phyloP scores from a whole-genome alignment of 2,329 filamentous ascomycete genomes.

The Cephalotrichum gorgonifer region DNA sequence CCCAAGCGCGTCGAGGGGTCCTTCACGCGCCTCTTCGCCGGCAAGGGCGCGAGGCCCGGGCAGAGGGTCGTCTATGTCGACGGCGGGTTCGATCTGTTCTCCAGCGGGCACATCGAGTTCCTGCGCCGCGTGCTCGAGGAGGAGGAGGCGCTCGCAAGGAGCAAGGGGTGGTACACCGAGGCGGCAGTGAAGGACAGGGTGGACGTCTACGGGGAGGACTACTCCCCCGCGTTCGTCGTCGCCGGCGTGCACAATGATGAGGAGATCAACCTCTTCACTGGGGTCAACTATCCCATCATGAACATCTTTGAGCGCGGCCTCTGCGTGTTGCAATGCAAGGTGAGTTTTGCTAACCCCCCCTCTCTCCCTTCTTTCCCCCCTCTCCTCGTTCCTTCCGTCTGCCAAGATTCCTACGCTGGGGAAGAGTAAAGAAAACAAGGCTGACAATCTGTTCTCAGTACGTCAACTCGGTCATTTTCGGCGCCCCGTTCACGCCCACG shows the following conservation, averaged over 20 bases:
- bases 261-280: slow-evolving; percentile 94
- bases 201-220: slow-evolving; percentile 56
- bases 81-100: slow-evolving; percentile 93
- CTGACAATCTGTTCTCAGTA: slow-evolving; percentile 43
- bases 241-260: slow-evolving; percentile 90
- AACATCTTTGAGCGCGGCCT: slow-evolving; percentile 95
- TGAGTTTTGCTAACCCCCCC: slow-evolving; percentile 28
- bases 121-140: slow-evolving; percentile 63
- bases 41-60: slow-evolving; percentile 60
- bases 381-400: not conserved
- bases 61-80: slow-evolving; percentile 92
- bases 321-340: slow-evolving; percentile 89
- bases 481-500: slow-evolving; percentile 80
- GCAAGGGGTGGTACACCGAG: slow-evolving; percentile 65
- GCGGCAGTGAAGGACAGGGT: slow-evolving; percentile 53
- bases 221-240: slow-evolving; percentile 76
- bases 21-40: slow-evolving; percentile 60
- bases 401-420: not conserved
- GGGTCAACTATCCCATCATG: slow-evolving; percentile 98
- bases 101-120: slow-evolving; percentile 94
- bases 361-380: not conserved
- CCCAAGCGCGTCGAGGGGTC: slow-evolving; percentile 49
- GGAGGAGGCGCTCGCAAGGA: slow-evolving; percentile 59
- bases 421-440: not conserved
- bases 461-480: slow-evolving; percentile 78